A percentile compares a stretch with the other conserved stretches of the same genome.
Conservation (phyloP, 257 asterid genomes). For the Solanum raphanifolium region DNA sequence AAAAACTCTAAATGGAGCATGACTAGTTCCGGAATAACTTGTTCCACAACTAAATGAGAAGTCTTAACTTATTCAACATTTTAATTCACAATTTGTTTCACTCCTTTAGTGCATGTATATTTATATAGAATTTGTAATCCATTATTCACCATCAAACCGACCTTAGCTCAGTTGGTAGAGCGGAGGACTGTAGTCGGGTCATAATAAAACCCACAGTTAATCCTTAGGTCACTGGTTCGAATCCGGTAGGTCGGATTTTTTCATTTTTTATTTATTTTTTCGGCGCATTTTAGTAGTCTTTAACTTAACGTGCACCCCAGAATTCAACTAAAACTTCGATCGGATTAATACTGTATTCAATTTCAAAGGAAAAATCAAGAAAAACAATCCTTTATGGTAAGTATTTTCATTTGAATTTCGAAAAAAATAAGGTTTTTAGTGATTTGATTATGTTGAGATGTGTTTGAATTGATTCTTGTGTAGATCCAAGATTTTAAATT, state of each 20-base stretch:
- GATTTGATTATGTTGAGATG: not conserved
- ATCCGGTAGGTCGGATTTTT: not conserved
- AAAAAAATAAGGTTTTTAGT: not conserved
- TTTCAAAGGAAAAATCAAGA: not conserved
- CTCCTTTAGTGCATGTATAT: no score
- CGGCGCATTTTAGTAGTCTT: not conserved
- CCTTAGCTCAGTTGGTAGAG: slow-evolving; percentile 5
- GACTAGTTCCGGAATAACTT: not conserved
- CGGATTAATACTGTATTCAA: not conserved
- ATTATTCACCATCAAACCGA: accelerated
- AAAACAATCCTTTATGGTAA: not conserved
- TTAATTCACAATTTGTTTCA: no score
- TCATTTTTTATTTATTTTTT: no score
- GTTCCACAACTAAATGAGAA: not conserved
- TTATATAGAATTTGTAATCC: not conserved
- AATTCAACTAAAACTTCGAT: not conserved
- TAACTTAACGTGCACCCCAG: not conserved
- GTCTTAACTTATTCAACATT: no score
- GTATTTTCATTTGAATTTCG: not conserved
- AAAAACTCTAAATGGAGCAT: not conserved
- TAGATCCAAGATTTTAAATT: not conserved
- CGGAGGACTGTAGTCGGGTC: slow-evolving; percentile 1
- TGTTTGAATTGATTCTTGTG: not conserved
- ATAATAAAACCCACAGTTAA: not conserved
- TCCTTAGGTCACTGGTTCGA: slow-evolving; percentile 1